These are phyloP conservation scores for Abrus pulchellus DNA, from an alignment of 306 rosid species.

Conservation along the genomic window DNA sequence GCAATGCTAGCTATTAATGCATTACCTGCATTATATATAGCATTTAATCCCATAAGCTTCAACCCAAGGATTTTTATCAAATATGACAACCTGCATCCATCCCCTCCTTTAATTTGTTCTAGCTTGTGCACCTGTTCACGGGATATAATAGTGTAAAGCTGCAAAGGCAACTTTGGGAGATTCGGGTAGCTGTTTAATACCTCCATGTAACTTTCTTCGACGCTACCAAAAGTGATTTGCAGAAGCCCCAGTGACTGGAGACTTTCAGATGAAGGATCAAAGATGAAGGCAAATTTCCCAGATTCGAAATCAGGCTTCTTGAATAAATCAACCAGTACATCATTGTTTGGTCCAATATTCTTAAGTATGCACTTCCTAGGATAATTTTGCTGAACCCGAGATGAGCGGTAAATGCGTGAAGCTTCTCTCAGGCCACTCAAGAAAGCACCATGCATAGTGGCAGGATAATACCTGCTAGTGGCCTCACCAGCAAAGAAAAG, in stretches of 20 bases:
- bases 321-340: constrained; percentile 67
- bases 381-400: constrained; percentile 55
- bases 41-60: constrained; percentile 77
- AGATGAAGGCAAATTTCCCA: constrained; percentile 72
- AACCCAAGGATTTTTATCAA: constrained; percentile 68
- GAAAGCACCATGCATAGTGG: constrained; percentile 97
- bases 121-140: constrained; percentile 72
- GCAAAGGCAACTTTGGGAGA: constrained; percentile 56
- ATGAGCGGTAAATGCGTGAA: constrained; percentile 65
- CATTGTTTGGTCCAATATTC: constrained; percentile 62
- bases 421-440: constrained; percentile 97
- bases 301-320: constrained; percentile 70
- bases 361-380: constrained; percentile 55
- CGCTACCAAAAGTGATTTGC: constrained; percentile 62
- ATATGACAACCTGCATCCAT: constrained; percentile 63
- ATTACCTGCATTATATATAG: constrained; percentile 54
- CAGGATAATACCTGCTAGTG: constrained; percentile 91
- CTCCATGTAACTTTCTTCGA: constrained; percentile 52
- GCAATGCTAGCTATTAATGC: constrained; percentile 62
- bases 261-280: constrained; percentile 67
- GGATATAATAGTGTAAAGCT: constrained; percentile 73
- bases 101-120: constrained; percentile 61
- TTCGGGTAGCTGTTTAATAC: constrained; percentile 48
- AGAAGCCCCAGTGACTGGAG: constrained; percentile 70
- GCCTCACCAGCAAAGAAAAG: constrained; percentile 98